A percentile compares a stretch with the other conserved stretches of the same genome.
Evolutionary conservation across 768 basidiomycete genomes (phyloP).

Genomic region (Boletales sp.): DNA sequence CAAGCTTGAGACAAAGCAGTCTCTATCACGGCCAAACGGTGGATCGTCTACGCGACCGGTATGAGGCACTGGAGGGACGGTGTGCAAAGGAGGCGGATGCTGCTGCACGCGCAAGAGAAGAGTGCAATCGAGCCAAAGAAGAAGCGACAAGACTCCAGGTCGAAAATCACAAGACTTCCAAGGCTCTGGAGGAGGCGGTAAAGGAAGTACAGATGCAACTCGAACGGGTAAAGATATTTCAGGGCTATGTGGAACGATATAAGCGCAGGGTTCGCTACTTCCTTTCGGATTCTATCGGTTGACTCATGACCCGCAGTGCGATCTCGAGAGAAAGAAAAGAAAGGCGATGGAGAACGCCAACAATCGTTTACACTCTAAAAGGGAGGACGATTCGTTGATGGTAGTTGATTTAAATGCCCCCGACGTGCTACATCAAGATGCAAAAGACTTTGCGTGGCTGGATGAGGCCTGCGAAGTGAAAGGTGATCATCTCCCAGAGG

Average conservation of each 20-base stretch:
- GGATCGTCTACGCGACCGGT: constrained; percentile 14
- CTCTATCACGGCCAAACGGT: constrained; percentile 6
- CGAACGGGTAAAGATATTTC: constrained; percentile 23
- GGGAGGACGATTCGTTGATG: constrained; percentile 29
- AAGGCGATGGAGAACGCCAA: constrained; percentile 19
- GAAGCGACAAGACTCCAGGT: constrained; percentile 19
- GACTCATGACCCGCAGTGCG: constrained; percentile 11
- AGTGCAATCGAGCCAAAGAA: constrained; percentile 16
- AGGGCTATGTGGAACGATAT: constrained; percentile 16
- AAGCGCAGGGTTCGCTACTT: constrained; percentile 20
- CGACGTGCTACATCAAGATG: constrained; percentile 13
- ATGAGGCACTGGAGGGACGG: constrained; percentile 11
- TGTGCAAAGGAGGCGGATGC: constrained; percentile 5
- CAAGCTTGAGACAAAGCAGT: constrained; percentile 4
- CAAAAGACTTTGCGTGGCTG: constrained; percentile 21
- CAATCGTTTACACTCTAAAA: constrained; percentile 1
- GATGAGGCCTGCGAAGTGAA: constrained; percentile 27
- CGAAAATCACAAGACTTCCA: constrained; percentile 20
- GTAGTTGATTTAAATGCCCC: constrained; percentile 27
- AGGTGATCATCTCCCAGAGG: constrained; percentile 20
- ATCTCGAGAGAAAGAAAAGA: constrained; percentile 25
- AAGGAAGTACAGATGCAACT: constrained; percentile 12
- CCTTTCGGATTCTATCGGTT: not conserved
- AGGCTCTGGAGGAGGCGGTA: constrained; percentile 12
- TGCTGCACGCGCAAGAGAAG: constrained; percentile 6